phyloP scores from a whole-genome alignment of 441 rosid genomes.

The Populus hybrid region DNA sequence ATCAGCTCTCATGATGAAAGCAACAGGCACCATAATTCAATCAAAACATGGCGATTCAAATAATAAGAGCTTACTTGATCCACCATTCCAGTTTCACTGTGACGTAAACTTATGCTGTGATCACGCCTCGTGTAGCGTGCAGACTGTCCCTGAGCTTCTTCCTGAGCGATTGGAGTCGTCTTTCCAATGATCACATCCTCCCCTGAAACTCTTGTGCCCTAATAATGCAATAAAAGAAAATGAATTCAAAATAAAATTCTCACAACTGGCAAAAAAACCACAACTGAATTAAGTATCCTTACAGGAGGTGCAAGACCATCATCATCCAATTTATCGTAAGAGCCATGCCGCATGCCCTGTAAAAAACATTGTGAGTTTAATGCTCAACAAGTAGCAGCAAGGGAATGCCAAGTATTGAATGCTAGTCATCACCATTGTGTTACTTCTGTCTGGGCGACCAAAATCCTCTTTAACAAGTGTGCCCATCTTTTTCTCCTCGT shows the following conservation, averaged over 20 bases:
- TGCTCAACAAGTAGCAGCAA: conserved; percentile 8
- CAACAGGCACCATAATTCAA: not conserved
- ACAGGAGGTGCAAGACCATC: conserved; percentile 99
- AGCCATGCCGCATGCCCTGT: conserved; percentile 99
- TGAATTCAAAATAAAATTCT: conserved; percentile 13
- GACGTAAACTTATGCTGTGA: conserved; percentile 95
- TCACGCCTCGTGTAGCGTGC: conserved; percentile 84
- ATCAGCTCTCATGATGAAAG: not conserved
- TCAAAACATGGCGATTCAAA: not conserved
- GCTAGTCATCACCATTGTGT: conserved; percentile 64
- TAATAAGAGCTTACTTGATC: conserved; percentile 67
- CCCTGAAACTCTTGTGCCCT: conserved; percentile 98
- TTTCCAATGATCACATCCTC: conserved; percentile 98
- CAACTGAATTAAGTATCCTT: conserved; percentile 24
- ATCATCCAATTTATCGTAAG: conserved; percentile 95
- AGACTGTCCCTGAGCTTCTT: conserved; percentile 90
- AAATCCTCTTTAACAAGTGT: conserved; percentile 99
- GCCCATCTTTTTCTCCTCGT: conserved; percentile 99
- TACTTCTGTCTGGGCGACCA: conserved; percentile 89
- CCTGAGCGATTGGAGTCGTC: conserved; percentile 90
- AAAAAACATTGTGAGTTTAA: conserved; percentile 22
- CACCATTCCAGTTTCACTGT: conserved; percentile 97
- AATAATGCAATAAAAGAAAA: conserved; percentile 15
- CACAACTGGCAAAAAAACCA: not conserved
- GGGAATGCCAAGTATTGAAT: not conserved